These are phyloP conservation scores for Phlegmacium glaucopus DNA, from an alignment of 768 basidiomycete genomes.

Conservation along the genomic window DNA sequence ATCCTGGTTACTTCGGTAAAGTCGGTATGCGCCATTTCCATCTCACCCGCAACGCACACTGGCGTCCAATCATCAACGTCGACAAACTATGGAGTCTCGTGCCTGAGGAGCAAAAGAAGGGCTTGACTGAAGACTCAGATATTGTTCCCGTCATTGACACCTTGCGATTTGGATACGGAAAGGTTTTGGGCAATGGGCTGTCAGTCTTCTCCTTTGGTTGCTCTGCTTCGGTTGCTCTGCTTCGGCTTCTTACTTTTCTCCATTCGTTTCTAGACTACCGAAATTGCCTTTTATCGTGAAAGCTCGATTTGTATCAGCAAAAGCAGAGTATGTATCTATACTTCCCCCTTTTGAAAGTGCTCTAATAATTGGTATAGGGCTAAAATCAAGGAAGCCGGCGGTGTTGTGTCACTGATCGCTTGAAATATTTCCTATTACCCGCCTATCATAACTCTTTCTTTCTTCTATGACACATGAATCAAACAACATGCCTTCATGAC, in stretches of 20 bases:
- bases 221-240: background rate
- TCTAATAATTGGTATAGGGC: constrained; percentile 24
- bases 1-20: constrained; percentile 99
- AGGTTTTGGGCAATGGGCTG: constrained; percentile 94
- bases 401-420: constrained; percentile 91
- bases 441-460: constrained; percentile 24
- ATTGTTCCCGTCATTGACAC: constrained; percentile 96
- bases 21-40: constrained; percentile 99
- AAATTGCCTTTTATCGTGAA: constrained; percentile 96
- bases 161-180: constrained; percentile 79
- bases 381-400: constrained; percentile 93
- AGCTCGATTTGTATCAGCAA: constrained; percentile 90
- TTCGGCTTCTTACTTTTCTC: background rate
- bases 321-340: constrained; percentile 61
- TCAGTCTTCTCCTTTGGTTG: no score
- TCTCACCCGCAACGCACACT: constrained; percentile 83
- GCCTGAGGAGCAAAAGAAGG: constrained; percentile 79
- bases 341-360: background rate
- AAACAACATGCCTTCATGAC: constrained; percentile 19
- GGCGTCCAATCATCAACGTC: constrained; percentile 97
- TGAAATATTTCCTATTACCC: constrained; percentile 37
- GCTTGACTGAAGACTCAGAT: constrained; percentile 66
- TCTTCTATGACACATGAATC: constrained; percentile 24
- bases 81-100: constrained; percentile 96
- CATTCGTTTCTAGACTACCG: constrained; percentile 55